phyloP scores from a whole-genome alignment of 352 stramenopile species.

The Detonula confervacea region DNA sequence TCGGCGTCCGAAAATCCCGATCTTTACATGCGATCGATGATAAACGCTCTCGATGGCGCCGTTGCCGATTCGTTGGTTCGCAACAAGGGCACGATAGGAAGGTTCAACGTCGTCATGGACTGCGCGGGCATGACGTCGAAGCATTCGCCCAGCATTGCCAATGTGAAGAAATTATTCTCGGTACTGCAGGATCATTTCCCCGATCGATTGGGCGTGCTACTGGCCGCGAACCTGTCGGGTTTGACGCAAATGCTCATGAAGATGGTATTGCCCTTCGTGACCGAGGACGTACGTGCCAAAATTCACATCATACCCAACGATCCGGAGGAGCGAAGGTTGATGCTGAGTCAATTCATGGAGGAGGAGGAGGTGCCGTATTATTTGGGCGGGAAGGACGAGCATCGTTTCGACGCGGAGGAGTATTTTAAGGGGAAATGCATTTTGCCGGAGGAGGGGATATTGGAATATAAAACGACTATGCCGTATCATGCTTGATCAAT shows the following conservation, averaged over 20 bases:
- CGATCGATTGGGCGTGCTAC: conserved; percentile 66
- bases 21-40: conserved; percentile 48
- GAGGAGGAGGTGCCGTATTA: conserved; percentile 62
- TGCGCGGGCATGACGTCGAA: conserved; percentile 45
- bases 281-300: conserved; percentile 71
- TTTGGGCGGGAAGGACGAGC: conserved; percentile 68
- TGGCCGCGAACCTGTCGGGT: conserved; percentile 64
- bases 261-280: conserved; percentile 68
- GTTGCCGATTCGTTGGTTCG: conserved; percentile 50
- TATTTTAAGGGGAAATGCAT: conserved; percentile 63
- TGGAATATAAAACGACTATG: conserved; percentile 64
- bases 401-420: conserved; percentile 55
- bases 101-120: conserved; percentile 79
- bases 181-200: conserved; percentile 81
- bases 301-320: conserved; percentile 70
- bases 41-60: conserved; percentile 65
- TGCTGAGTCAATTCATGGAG: conserved; percentile 65
- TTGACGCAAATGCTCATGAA: conserved; percentile 67
- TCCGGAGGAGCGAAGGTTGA: conserved; percentile 30
- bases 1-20: conserved; percentile 38
- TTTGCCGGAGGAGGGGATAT: conserved; percentile 55
- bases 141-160: conserved; percentile 48
- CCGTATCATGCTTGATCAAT: conserved; percentile 71
- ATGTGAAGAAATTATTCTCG: conserved; percentile 59
- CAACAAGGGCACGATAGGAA: conserved; percentile 60